Conservation (phyloP, 2,329 filamentous ascomycete genomes). For the Eutypella sp. region DNA sequence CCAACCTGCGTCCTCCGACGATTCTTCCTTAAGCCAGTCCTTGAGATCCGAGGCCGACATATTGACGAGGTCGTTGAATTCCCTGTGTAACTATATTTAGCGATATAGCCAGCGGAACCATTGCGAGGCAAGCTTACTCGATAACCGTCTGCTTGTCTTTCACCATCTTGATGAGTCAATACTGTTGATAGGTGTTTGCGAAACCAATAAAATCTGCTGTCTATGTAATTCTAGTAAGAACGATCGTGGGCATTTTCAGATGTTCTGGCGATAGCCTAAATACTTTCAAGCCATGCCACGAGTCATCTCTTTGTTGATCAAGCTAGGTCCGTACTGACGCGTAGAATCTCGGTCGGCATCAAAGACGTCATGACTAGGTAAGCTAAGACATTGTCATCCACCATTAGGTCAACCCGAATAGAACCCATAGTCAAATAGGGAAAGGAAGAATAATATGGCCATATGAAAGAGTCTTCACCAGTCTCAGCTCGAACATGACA, state of each 20-base stretch:
- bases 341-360: constrained; percentile 5
- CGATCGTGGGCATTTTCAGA: no score
- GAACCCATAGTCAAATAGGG: neutral
- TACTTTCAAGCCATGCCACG: no score
- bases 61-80: constrained; percentile 57
- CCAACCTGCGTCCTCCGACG: constrained; percentile 49
- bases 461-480: no score
- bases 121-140: constrained; percentile 16
- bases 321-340: constrained; percentile 1
- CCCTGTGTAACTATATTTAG: constrained; percentile 29
- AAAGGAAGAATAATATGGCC: neutral
- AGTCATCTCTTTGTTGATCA: neutral
- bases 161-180: constrained; percentile 13
- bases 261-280: no score
- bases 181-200: neutral
- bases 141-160: constrained; percentile 21
- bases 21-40: constrained; percentile 46
- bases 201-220: no score
- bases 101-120: no score
- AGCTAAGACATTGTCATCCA: neutral
- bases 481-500: no score
- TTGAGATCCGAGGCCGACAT: constrained; percentile 51
- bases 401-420: neutral
- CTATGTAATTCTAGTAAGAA: no score
- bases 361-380: constrained; percentile 15